Evolutionary conservation across 805 yeast species (phyloP).

Genomic region (Metschnikowia kunwiensis): DNA sequence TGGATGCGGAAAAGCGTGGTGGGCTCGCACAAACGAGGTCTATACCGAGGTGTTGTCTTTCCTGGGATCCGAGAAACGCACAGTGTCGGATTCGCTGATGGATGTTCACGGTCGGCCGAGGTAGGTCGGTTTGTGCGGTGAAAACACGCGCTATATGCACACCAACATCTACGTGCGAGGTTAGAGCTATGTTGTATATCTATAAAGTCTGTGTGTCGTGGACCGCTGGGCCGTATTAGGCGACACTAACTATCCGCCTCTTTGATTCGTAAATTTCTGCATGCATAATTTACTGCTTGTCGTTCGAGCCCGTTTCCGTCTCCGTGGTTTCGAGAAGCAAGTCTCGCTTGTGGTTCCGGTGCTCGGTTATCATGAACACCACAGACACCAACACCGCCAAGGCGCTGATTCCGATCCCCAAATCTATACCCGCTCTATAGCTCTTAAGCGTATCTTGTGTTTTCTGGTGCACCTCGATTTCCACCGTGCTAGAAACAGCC

Average conservation of each 20-base stretch:
- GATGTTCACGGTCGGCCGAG: neutral
- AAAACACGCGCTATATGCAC: neutral
- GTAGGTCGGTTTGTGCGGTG: neutral
- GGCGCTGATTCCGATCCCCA: constrained; percentile 60
- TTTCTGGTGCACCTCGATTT: constrained; percentile 21
- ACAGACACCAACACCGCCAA: constrained; percentile 37
- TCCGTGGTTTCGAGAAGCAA: too few relatives aligned
- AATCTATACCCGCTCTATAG: constrained; percentile 55
- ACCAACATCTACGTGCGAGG: neutral
- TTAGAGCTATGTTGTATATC: too few relatives aligned
- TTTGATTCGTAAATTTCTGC: too few relatives aligned
- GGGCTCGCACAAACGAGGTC: too few relatives aligned
- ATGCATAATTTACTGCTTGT: too few relatives aligned
- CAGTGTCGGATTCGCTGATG: constrained; percentile 5
- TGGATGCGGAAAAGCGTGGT: too few relatives aligned
- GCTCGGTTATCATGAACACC: constrained; percentile 20
- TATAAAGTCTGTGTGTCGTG: too few relatives aligned
- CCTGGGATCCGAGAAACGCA: too few relatives aligned
- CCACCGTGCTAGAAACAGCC: constrained; percentile 70
- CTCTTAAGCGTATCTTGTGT: constrained; percentile 32
- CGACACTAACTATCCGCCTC: too few relatives aligned
- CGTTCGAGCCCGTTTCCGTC: too few relatives aligned
- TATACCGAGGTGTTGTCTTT: too few relatives aligned
- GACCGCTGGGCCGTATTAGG: too few relatives aligned
- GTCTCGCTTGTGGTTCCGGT: constrained; percentile 2